Evolutionary conservation across 2,329 filamentous ascomycete species (phyloP).

Genomic region (Fusarium metavorans): DNA sequence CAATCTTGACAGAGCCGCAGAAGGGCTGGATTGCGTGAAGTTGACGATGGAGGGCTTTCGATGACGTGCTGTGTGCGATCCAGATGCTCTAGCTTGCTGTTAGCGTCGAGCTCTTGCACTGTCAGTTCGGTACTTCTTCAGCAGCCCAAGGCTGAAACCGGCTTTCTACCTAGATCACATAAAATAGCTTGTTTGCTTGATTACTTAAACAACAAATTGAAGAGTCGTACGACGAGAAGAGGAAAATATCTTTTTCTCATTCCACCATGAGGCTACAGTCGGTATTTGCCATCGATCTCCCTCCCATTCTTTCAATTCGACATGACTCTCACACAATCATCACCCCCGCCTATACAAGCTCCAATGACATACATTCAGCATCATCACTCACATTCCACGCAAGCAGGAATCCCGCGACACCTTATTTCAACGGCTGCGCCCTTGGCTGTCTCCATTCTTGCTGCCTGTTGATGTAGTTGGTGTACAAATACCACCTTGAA

Average conservation of each 20-base stretch:
- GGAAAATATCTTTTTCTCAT: not conserved
- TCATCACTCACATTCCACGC: conserved; percentile 25
- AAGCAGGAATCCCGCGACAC: conserved; percentile 13
- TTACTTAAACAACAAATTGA: not conserved
- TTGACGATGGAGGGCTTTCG: not conserved
- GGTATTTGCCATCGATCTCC: not conserved
- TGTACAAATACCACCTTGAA: not conserved
- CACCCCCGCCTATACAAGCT: not conserved
- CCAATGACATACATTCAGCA: conserved; percentile 27
- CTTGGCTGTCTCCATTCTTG: not conserved
- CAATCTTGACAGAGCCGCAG: conserved; percentile 1
- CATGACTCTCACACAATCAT: conserved; percentile 1
- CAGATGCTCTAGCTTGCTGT: not conserved
- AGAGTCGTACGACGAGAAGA: not conserved
- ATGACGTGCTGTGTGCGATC: conserved; percentile 2
- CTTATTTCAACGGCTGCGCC: not conserved
- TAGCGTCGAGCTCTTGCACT: not conserved
- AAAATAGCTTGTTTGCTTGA: not conserved
- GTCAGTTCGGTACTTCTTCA: not conserved
- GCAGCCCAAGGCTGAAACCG: not conserved
- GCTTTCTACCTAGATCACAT: not conserved
- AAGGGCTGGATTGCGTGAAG: conserved; percentile 8
- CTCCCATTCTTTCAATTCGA: not conserved
- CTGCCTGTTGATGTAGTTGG: not conserved
- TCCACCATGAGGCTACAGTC: not conserved